Base-by-base conservation (phyloP, 768 basidiomycete species). In the Vishniacozyma victoriae region DNA sequence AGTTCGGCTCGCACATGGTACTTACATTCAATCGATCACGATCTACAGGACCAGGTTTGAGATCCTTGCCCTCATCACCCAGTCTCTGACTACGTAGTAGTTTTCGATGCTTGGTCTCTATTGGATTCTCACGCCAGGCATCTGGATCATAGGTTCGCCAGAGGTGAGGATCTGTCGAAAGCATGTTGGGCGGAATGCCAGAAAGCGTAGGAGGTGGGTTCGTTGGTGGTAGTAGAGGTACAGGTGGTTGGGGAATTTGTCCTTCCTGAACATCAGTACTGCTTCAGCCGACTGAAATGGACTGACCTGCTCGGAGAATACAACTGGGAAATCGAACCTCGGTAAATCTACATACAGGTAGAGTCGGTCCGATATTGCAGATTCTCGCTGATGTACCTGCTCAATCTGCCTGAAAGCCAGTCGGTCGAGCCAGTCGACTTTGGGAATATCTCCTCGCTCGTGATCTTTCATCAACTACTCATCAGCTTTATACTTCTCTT, bases 21-120 rank as follows among this genome's bases (percentile, higher is more conserved):
- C 85, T 44, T 63, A 95, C 92, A 35, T 82, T 86, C 4, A 99
- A 79, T 41, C 91, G 87, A 69, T 99, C 93, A 50, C 95, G 77
- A 54, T 92, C 86, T 70, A 89, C 89, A 1, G 93, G 90, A 63
- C 96, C 93, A 0, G 95, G 95, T 60, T 99, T 99, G 46, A 99
- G 76, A 64, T 97, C 95, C 44, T 90, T 76, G 64, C 97, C 93
- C 43, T 95, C 85, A 0, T 92, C 89, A 38, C 93, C 91, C 43
- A 89, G 90, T 38, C 95, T 77, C 60, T 97, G 92, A 69, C 91
- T 93, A 39, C 95, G 84, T 52, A 96, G 87, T 3, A 97, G 78
- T 1, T 91, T 80, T 25, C 95, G 80, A 64, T 97, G 91, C 65
- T 99, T 99, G 65, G 92, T 89, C 63, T 99, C 95, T 0, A 97